Evolutionary conservation across 1,284 basidiomycete genomes (phyloP).

Genomic region (Gymnopus androsaceus): DNA sequence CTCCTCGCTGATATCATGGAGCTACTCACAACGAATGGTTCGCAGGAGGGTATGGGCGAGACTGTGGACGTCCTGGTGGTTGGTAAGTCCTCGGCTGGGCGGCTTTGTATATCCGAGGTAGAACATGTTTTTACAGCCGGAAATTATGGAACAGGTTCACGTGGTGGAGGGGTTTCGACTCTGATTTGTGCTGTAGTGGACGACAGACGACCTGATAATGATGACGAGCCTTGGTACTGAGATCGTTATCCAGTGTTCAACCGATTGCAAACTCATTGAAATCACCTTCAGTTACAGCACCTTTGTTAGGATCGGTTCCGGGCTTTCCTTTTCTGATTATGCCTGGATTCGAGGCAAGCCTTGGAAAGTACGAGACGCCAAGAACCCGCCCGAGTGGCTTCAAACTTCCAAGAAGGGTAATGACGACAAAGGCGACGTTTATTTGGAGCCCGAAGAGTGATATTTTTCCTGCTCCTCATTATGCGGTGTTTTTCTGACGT

Average conservation of each 20-base stretch:
- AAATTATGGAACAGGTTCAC: conserved; percentile 72
- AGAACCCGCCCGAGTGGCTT: conserved; percentile 63
- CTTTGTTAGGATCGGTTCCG: conserved; percentile 87
- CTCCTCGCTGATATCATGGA: neutral
- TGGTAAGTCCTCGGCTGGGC: conserved; percentile 45
- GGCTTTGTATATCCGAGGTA: neutral
- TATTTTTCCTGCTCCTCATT: conserved; percentile 18
- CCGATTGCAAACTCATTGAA: conserved; percentile 9
- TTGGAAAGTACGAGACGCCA: conserved; percentile 74
- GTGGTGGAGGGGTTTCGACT: conserved; percentile 79
- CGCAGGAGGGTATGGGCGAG: conserved; percentile 84
- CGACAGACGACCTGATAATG: conserved; percentile 54
- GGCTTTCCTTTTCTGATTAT: conserved; percentile 83
- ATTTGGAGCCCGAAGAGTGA: conserved; percentile 79
- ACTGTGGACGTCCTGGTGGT: conserved; percentile 89
- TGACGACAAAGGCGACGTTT: conserved; percentile 82
- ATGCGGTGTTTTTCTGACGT: neutral
- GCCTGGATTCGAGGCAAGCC: conserved; percentile 75
- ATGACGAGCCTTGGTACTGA: conserved; percentile 65
- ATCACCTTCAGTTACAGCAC: conserved; percentile 60
- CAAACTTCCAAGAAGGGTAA: conserved; percentile 53
- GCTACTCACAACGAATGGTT: neutral
- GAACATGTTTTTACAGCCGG: conserved; percentile 48
- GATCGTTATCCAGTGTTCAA: neutral
- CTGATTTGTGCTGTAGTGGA: conserved; percentile 78